A percentile compares a stretch with the other conserved stretches of the same genome.
These are phyloP conservation scores for Phytophthora citrophthora DNA, from an alignment of 352 stramenopile species.

Conservation along the genomic window DNA sequence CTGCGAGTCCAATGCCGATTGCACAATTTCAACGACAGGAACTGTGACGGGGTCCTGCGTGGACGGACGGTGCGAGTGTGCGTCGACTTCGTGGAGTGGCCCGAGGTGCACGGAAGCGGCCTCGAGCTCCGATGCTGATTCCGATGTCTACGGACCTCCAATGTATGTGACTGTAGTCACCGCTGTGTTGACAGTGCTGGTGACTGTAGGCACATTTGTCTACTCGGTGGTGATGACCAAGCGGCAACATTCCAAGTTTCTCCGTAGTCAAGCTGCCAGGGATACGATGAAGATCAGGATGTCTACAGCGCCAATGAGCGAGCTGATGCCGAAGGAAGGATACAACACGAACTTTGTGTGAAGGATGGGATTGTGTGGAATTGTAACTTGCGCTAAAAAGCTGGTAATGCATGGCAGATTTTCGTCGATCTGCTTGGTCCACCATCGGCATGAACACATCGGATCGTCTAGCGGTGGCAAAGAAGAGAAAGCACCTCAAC, in stretches of 20 bases:
- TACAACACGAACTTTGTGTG: constrained; percentile 31
- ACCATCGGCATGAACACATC: background rate
- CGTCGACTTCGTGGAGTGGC: constrained; percentile 17
- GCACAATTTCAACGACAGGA: constrained; percentile 11
- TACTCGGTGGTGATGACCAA: constrained; percentile 15
- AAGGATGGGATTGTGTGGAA: background rate
- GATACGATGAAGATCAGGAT: constrained; percentile 1
- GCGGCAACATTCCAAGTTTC: constrained; percentile 1
- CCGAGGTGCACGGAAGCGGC: constrained; percentile 16
- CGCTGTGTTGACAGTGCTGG: constrained; percentile 21
- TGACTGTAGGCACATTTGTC: constrained; percentile 25
- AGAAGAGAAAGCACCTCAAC: constrained; percentile 2
- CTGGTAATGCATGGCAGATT: no score
- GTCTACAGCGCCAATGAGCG: constrained; percentile 15
- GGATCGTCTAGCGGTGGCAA: constrained; percentile 2
- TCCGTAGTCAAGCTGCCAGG: constrained; percentile 1
- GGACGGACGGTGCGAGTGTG: constrained; percentile 20
- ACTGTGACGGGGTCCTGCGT: constrained; percentile 16
- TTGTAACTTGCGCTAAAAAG: no score
- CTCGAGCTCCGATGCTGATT: constrained; percentile 1
- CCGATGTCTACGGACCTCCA: constrained; percentile 3
- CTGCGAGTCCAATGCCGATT: constrained; percentile 15
- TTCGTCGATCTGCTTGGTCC: background rate
- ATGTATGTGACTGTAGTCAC: constrained; percentile 26
- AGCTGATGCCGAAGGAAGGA: constrained; percentile 15